Evolutionary conservation across 1,284 basidiomycete genomes (phyloP).

Genomic region (Tetrapyrgos nigripes): DNA sequence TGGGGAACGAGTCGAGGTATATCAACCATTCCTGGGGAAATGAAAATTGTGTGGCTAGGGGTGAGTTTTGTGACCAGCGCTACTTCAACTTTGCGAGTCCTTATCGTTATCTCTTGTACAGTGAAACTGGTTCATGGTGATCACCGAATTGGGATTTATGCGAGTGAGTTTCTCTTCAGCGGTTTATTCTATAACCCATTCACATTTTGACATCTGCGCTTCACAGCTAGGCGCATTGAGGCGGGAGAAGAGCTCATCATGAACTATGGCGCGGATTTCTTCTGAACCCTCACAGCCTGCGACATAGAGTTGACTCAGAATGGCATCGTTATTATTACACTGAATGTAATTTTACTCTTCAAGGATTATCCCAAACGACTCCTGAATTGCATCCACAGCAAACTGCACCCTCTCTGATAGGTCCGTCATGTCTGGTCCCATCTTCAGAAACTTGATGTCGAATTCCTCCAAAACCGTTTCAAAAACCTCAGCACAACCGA

Average conservation of each 20-base stretch:
- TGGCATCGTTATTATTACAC: too few relatives aligned
- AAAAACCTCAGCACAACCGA: conserved; percentile 47
- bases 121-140: conserved; percentile 65
- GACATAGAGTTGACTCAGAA: not conserved
- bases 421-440: conserved; percentile 47
- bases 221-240: not conserved
- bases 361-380: too few relatives aligned
- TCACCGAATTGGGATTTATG: conserved; percentile 61
- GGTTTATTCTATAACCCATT: not conserved
- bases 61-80: conserved; percentile 36
- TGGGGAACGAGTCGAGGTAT: conserved; percentile 64
- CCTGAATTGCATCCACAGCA: not conserved
- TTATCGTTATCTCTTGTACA: conserved; percentile 31
- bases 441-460: conserved; percentile 51
- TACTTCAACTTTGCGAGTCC: conserved; percentile 6
- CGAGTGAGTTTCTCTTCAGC: conserved; percentile 43
- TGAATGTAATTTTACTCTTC: too few relatives aligned
- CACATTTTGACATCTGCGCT: too few relatives aligned
- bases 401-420: conserved; percentile 38
- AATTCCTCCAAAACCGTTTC: conserved; percentile 47
- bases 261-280: conserved; percentile 51
- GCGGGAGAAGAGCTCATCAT: conserved; percentile 38
- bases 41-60: conserved; percentile 51
- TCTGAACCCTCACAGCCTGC: too few relatives aligned
- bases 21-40: conserved; percentile 55